A percentile compares a stretch with the other conserved stretches of the same genome.
Conservation (phyloP, 108 stramenopile species). For the Licmophora abbreviata region DNA sequence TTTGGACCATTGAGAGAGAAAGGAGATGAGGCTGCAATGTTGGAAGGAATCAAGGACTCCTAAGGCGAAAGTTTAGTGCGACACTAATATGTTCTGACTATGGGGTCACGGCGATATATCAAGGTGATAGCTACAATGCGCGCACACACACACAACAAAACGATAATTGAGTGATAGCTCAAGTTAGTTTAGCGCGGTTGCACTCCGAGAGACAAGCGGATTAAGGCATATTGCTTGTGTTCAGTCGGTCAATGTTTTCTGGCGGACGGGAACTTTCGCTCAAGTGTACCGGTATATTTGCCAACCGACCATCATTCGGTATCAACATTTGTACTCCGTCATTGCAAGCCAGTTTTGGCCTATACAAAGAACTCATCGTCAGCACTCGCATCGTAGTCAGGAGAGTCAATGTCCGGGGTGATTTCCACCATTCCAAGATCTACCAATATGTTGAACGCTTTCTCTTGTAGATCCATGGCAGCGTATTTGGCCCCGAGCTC, state of each 20-base stretch:
- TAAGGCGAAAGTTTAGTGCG: not conserved
- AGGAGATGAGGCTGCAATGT: constrained; percentile 47
- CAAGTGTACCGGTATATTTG: not conserved
- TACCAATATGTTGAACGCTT: constrained; percentile 37
- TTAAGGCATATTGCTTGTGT: not conserved
- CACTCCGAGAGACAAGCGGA: not conserved
- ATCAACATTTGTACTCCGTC: not conserved
- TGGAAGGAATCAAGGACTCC: constrained; percentile 54
- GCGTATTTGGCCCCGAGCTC: constrained; percentile 17
- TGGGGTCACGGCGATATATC: not conserved
- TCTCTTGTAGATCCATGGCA: constrained; percentile 42
- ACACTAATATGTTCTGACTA: not conserved
- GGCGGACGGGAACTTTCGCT: not conserved
- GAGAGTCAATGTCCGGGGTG: constrained; percentile 19
- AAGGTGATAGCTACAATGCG: not conserved
- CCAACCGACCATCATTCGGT: not conserved
- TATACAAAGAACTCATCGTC: no score
- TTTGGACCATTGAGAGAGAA: constrained; percentile 55
- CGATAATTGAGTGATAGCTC: not conserved
- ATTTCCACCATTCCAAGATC: constrained; percentile 25
- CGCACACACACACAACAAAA: not conserved
- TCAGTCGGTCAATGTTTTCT: not conserved
- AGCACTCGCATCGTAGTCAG: constrained; percentile 5
- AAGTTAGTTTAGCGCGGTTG: not conserved
- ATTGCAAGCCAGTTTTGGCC: no score